Evolutionary conservation across 208 protist genomes (phyloP), one percentile per base, ranked within the genome.

Genomic region (Trichomonas gallinae): DNA sequence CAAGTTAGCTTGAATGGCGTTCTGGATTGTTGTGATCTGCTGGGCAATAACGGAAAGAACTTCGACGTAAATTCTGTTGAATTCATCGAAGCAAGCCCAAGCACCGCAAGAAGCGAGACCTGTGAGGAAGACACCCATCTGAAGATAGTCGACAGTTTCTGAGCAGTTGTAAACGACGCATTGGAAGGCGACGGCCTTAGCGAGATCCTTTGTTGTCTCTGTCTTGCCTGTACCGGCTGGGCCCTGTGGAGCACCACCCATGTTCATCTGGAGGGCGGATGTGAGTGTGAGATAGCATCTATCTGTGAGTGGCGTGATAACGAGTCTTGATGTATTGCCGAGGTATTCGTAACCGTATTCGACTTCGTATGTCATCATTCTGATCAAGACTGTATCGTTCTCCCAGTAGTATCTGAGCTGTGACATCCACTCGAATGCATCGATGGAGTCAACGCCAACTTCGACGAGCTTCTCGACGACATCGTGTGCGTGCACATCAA

Each of bases 101-200:
- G 98, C 97, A 81, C 98, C 98, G 23, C 96, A 97, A 40, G 91
- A 85, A 8, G 97, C 97, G 13, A 97, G 63, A 46, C 97, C 97
- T 44, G 93, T 97, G 81, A 97, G 97, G 87, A 97, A 97, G 46
- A 97, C 97, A 45, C 96, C 97, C 97, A 98, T 98, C 51, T 96
- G 88, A 0, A 97, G 49, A 96, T 97, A 97, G 97, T 97, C 97
- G 8, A 98, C 98, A 88, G 98, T 98, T 97, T 99, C 99, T 31
- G 98, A 99, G 98, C 99, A 99, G 97, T 99, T 99, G 98, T 99
- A 99, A 72, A 99, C 99, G 36, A 98, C 97, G 96, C 97, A 98
- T 48, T 97, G 97, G 21, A 97, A 96, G 17, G 97, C 98, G 11
- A 98, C 96, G 36, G 97, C 97, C 96, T 98, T 98, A 48, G 97